phyloP scores from a whole-genome alignment of 2,329 filamentous ascomycete genomes.

The Colletotrichum gigasporum region DNA sequence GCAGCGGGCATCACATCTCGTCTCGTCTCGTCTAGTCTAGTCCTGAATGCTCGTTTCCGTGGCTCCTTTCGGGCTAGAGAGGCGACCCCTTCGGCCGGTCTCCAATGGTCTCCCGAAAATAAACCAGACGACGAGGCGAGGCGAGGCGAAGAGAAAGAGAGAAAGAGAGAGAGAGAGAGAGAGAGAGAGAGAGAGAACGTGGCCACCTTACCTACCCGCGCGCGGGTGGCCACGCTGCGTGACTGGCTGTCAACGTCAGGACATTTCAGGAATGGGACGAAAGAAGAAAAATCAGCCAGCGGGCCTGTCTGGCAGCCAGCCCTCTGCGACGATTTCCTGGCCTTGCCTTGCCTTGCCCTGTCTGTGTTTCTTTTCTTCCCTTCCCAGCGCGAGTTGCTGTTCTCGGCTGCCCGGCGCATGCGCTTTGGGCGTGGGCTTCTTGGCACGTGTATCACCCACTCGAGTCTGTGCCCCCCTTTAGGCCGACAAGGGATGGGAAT shows the following conservation, averaged over 20 bases:
- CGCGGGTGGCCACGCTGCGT: not conserved
- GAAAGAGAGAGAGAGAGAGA: not conserved
- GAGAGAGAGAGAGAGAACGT: not conserved
- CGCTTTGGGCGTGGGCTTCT: conserved; percentile 24
- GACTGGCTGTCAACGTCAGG: conserved; percentile 25
- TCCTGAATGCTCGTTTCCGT: not conserved
- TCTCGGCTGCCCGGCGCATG: not conserved
- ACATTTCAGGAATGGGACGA: conserved; percentile 24
- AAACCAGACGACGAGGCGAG: too few species aligned
- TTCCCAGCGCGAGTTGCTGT: too few species aligned
- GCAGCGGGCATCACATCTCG: too few species aligned
- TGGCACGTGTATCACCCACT: conserved; percentile 29
- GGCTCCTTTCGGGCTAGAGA: conserved; percentile 5
- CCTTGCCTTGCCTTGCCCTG: not conserved
- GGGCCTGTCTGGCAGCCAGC: not conserved
- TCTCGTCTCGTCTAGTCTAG: too few species aligned
- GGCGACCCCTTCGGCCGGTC: conserved; percentile 12
- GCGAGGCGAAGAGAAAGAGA: not conserved
- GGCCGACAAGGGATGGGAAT: conserved; percentile 10
- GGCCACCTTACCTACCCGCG: conserved; percentile 9
- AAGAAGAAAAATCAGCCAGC: not conserved
- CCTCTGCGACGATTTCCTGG: not conserved
- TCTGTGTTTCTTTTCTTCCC: not conserved
- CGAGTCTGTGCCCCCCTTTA: conserved; percentile 23
- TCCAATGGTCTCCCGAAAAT: conserved; percentile 25